Evolutionary conservation across 2,329 filamentous ascomycete species (phyloP).

Genomic region (Daldinia sp.): DNA sequence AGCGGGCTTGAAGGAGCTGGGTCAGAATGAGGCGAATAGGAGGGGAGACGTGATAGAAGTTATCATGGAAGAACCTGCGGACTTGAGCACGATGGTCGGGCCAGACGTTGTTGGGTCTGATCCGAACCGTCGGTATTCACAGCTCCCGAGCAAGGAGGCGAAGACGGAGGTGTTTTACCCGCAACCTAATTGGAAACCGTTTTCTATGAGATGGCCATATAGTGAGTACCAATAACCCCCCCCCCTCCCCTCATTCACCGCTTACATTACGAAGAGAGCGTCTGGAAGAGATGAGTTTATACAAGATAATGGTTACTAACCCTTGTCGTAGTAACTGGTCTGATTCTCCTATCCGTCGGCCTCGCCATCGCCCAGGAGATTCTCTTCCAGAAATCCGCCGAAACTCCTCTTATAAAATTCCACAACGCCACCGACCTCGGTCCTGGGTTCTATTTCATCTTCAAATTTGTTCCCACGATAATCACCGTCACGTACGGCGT

Average conservation of each 20-base stretch:
- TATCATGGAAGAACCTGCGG: conserved; percentile 61
- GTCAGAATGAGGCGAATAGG: conserved; percentile 70
- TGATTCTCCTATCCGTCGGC: conserved; percentile 66
- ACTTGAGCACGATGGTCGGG: conserved; percentile 65
- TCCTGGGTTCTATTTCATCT: conserved; percentile 66
- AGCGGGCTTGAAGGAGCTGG: conserved; percentile 62
- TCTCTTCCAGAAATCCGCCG: conserved; percentile 63
- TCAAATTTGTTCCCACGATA: conserved; percentile 74
- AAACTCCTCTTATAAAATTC: conserved; percentile 63
- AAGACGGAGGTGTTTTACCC: conserved; percentile 69
- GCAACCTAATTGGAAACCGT: conserved; percentile 74
- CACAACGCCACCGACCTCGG: conserved; percentile 62
- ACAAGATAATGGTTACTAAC: conserved; percentile 1
- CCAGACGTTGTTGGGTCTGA: conserved; percentile 49
- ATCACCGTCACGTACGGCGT: conserved; percentile 72
- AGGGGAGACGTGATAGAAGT: conserved; percentile 71
- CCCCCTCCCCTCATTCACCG: background rate
- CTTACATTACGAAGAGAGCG: background rate
- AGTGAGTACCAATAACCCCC: conserved; percentile 33
- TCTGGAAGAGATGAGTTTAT: background rate
- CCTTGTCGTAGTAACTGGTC: conserved; percentile 53
- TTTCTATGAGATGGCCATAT: conserved; percentile 73
- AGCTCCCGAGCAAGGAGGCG: conserved; percentile 54
- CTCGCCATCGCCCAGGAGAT: conserved; percentile 67
- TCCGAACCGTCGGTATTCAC: conserved; percentile 53